These are phyloP conservation scores for Cyberlindnera mrakii DNA, from an alignment of 805 yeast species.

Conservation along the genomic window DNA sequence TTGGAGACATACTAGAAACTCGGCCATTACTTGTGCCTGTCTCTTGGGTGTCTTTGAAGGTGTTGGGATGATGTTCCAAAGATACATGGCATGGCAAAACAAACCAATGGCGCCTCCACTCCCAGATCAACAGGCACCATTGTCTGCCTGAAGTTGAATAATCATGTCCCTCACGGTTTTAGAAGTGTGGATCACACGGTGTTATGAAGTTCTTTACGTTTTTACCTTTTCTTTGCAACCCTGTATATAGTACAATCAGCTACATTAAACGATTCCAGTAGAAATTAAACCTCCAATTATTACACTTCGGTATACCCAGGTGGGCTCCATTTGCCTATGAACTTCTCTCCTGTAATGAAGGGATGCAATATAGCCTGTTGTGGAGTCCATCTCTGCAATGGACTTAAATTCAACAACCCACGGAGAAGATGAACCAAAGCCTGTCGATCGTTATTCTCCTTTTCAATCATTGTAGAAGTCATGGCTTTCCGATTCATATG, in stretches of 20 bases:
- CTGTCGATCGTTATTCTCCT: slow-evolving; percentile 67
- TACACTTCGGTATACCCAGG: slow-evolving; percentile 29
- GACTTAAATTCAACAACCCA: slow-evolving; percentile 78
- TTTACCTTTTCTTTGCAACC: neutral
- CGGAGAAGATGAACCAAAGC: slow-evolving; percentile 70
- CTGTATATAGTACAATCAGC: slow-evolving; percentile 1
- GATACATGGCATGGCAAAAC: slow-evolving; percentile 81
- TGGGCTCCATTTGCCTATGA: slow-evolving; percentile 48
- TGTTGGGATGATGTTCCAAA: slow-evolving; percentile 93
- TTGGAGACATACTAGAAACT: slow-evolving; percentile 92
- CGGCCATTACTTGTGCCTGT: slow-evolving; percentile 97
- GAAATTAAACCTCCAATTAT: neutral
- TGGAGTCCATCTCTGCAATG: slow-evolving; percentile 94
- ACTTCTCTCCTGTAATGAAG: slow-evolving; percentile 62
- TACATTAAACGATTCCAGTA: no score
- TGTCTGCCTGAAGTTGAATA: slow-evolving; percentile 7
- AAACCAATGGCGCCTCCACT: slow-evolving; percentile 60
- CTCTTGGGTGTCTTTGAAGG: slow-evolving; percentile 96
- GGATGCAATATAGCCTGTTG: slow-evolving; percentile 93
- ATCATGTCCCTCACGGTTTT: no score
- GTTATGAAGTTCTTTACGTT: neutral
- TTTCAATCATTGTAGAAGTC: slow-evolving; percentile 43
- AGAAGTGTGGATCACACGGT: no score
- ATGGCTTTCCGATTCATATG: slow-evolving; percentile 56
- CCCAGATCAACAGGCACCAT: slow-evolving; percentile 32